Conservation (phyloP, 176 grass and related monocot species). For the Chloris gayana region DNA sequence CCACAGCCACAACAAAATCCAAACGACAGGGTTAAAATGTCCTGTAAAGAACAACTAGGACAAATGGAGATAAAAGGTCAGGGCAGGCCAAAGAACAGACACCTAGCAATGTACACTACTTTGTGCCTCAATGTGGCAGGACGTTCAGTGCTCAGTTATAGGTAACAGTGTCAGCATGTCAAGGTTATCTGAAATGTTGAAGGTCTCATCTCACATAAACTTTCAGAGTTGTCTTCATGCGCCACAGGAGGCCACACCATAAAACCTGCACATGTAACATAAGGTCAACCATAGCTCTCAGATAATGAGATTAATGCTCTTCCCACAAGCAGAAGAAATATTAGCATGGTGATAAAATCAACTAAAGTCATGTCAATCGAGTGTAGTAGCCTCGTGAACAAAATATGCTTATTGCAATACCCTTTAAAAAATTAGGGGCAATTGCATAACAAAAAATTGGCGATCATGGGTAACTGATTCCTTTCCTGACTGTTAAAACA, state of each 20-base stretch:
- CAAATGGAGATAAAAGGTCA: conserved; percentile 22
- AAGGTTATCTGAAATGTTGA: conserved; percentile 36
- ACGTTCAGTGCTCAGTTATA: conserved; percentile 33
- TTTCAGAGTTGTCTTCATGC: conserved; percentile 32
- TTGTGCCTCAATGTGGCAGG: conserved; percentile 18
- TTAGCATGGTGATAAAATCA: background rate
- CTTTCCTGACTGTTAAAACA: too few species aligned
- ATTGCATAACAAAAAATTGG: too few species aligned
- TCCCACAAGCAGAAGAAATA: background rate
- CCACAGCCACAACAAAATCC: conserved; percentile 27
- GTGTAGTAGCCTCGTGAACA: background rate
- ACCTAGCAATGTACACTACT: conserved; percentile 54
- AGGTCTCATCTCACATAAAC: conserved; percentile 33
- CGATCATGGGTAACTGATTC: too few species aligned
- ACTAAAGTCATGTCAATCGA: background rate
- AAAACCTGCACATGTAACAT: conserved; percentile 44
- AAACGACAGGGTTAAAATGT: conserved; percentile 59
- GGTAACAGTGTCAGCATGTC: conserved; percentile 42
- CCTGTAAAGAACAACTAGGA: conserved; percentile 46
- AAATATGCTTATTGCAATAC: too few species aligned
- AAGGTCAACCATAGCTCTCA: background rate
- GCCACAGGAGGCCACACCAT: conserved; percentile 13
- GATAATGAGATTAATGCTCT: background rate
- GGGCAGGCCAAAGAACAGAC: conserved; percentile 33
- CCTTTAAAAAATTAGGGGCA: too few species aligned